Percentiles rank a stretch among this genome's conserved stretches.
Conservation (phyloP, 2,329 filamentous ascomycete species). For the Tolypocladium paradoxum region DNA sequence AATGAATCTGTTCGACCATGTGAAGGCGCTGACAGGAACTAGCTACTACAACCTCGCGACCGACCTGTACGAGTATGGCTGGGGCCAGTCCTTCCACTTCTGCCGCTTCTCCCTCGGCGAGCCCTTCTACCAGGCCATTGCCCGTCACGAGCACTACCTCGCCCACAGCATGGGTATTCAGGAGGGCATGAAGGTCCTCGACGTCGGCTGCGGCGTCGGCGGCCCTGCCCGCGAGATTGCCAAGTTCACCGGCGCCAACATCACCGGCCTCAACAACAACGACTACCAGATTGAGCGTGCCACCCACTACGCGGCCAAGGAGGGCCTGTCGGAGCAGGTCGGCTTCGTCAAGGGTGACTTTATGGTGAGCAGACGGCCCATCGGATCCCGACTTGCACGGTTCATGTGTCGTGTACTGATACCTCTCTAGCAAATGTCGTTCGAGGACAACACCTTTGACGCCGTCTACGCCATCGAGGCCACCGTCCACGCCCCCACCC, state of each 20-base stretch:
- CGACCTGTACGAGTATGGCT: conserved; percentile 92
- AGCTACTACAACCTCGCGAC: conserved; percentile 97
- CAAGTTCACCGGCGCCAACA: conserved; percentile 84
- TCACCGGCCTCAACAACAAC: conserved; percentile 96
- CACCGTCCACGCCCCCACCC: conserved; percentile 83
- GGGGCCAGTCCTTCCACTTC: conserved; percentile 96
- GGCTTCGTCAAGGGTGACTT: conserved; percentile 92
- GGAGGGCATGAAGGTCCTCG: conserved; percentile 79
- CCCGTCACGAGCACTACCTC: conserved; percentile 95
- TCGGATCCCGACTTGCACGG: too few relatives aligned
- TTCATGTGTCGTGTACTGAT: background rate
- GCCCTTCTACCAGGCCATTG: conserved; percentile 81
- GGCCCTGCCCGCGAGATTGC: conserved; percentile 92
- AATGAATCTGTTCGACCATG: background rate
- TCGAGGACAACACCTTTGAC: conserved; percentile 85
- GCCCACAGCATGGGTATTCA: conserved; percentile 79
- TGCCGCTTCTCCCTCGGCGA: conserved; percentile 84
- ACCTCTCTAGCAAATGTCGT: conserved; percentile 58
- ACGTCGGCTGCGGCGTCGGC: conserved; percentile 94
- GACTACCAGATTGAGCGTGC: conserved; percentile 97
- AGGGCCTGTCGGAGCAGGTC: conserved; percentile 70
- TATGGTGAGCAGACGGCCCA: conserved; percentile 60
- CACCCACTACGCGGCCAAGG: conserved; percentile 71
- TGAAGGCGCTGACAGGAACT: conserved; percentile 7
- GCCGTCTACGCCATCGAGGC: conserved; percentile 96